Base-by-base conservation (phyloP, 371 early-diverging fungal genomes). In the Furculomyces boomerangus region DNA sequence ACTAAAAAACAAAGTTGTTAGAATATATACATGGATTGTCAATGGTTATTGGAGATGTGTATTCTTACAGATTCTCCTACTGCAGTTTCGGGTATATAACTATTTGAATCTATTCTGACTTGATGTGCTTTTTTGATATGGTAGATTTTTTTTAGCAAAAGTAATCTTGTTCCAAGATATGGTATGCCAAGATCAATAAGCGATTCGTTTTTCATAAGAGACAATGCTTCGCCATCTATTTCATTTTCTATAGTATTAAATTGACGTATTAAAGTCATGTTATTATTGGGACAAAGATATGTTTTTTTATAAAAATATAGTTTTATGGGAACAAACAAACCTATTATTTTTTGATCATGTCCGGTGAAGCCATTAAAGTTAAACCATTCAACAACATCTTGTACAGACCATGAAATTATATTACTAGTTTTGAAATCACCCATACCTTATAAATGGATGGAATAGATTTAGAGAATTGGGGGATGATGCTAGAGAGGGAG, bases 71-170 rank as follows among this genome's bases (percentile, higher is more conserved):
- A n/a, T n/a, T n/a, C n/a, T n/a, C n/a, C n/a, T n/a, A n/a, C n/a
- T n/a, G n/a, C n/a, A n/a, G n/a, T n/a, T n/a, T n/a, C n/a, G 16
- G 91, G 92, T 32, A 88, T 75, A 61, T 86, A 92, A 64, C 89
- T 89, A 58, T 81, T 86, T 40, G 79, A 72, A 24, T 86, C 85
- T n/a, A 90, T 70, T 7, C 86, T 84, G 31, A 92, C 74, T 27
- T 83, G 80, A 56, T 82, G 74, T 37, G 74, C 71, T 37, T 83
- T 65, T 64, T 86, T 90, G 24, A 84, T 69, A 53, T 81, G 76
- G 54, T 88, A 90, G 30, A 93, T 82, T 18, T 86, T 81, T 60
- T 84, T 84, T 32, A 96, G 73, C 16, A 96, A 71, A 18, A 79
- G 73, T 41, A 93, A 71, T 22, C 97, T 74, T 40, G 84, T 83